These are phyloP conservation scores for Vickermania ingenoplastis DNA, from an alignment of 208 protist genomes.

Conservation along the genomic window DNA sequence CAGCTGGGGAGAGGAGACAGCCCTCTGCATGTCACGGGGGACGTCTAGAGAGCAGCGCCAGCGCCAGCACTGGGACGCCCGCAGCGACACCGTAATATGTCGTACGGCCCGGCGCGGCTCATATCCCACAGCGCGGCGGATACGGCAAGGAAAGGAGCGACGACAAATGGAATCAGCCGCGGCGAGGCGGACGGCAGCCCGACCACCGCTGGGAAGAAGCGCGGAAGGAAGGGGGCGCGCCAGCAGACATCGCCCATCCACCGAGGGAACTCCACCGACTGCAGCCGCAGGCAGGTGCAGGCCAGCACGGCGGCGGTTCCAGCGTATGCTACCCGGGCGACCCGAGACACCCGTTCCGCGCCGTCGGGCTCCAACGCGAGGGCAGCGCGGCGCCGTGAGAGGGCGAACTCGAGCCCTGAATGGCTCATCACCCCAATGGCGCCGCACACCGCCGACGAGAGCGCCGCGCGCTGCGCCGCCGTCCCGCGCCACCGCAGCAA, in stretches of 20 bases:
- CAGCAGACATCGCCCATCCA: slow-evolving; percentile 85
- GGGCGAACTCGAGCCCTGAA: slow-evolving; percentile 64
- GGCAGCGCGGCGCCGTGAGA: slow-evolving; percentile 20
- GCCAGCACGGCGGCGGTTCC: slow-evolving; percentile 32
- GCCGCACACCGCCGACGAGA: slow-evolving; percentile 59
- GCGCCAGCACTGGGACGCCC: no score
- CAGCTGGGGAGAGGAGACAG: slow-evolving; percentile 59
- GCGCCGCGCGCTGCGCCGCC: slow-evolving; percentile 61
- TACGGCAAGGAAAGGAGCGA: slow-evolving; percentile 67
- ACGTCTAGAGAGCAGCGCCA: no score
- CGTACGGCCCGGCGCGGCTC: slow-evolving; percentile 62
- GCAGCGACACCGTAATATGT: no score
- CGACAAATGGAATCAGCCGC: slow-evolving; percentile 73
- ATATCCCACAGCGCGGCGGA: slow-evolving; percentile 38
- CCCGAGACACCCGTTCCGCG: slow-evolving; percentile 16
- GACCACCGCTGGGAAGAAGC: slow-evolving; percentile 70
- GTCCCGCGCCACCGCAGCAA: slow-evolving; percentile 30
- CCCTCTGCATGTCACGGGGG: slow-evolving; percentile 70
- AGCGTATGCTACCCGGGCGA: slow-evolving; percentile 57
- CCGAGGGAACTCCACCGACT: slow-evolving; percentile 68
- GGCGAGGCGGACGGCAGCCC: slow-evolving; percentile 76
- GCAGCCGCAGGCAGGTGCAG: slow-evolving; percentile 58
- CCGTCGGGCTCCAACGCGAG: neutral
- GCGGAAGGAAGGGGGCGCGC: slow-evolving; percentile 76
- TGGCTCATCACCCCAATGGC: slow-evolving; percentile 62